Percentiles rank a stretch among this genome's conserved stretches.
phyloP scores from a whole-genome alignment of 345 rosid genomes.

The Populus davidiana region DNA sequence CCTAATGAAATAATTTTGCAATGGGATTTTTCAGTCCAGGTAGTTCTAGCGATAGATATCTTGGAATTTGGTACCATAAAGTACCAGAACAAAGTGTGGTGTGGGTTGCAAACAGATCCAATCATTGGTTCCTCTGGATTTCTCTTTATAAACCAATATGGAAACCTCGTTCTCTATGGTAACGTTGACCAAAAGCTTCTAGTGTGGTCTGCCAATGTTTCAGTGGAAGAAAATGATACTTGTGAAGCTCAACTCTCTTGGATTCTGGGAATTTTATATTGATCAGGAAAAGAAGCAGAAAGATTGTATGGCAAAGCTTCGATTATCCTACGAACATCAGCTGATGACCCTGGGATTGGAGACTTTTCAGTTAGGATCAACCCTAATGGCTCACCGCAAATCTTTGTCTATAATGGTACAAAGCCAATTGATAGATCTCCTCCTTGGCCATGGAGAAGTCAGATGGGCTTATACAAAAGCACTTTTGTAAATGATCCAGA shows the following conservation, averaged over 20 bases:
- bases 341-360: neutral
- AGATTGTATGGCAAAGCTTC: neutral
- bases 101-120: no score
- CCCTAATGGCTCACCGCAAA: neutral
- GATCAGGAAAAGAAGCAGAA: neutral
- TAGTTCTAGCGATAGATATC: neutral
- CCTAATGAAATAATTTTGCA: neutral
- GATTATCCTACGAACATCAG: neutral
- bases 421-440: neutral
- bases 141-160: neutral
- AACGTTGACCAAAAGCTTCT: no score
- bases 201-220: neutral
- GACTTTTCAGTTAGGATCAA: neutral
- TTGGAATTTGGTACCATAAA: neutral
- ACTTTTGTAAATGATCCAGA: neutral
- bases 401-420: neutral
- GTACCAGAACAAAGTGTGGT: no score
- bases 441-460: neutral
- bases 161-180: neutral
- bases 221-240: neutral
- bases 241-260: neutral
- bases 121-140: no score
- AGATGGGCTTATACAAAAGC: neutral
- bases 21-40: conserved; percentile 3
- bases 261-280: neutral